Evolutionary conservation across 192 early-diverging fungal genomes (phyloP).

Genomic region (Haplosporangium gracile): DNA sequence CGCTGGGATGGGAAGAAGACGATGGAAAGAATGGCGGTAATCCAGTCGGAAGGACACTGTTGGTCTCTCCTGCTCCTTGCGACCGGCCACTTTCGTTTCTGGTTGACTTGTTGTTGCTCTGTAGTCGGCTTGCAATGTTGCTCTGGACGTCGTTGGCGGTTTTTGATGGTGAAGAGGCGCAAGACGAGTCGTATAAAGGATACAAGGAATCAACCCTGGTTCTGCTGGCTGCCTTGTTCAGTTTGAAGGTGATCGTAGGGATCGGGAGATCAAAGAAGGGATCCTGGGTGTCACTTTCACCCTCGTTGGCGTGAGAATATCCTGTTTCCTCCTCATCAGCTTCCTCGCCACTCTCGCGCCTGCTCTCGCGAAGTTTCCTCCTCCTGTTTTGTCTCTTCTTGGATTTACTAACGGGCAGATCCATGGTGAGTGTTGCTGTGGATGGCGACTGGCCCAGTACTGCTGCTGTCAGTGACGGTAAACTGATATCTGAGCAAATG

Average conservation of each 20-base stretch:
- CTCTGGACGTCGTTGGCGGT: constrained; percentile 21
- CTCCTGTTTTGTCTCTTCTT: constrained; percentile 15
- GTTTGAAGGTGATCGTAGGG: neutral
- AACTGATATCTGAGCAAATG: neutral
- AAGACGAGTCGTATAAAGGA: constrained; percentile 27
- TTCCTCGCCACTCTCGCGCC: neutral
- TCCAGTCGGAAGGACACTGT: neutral
- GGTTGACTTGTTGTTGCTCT: neutral
- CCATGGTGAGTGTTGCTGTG: neutral
- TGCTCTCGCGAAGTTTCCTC: constrained; percentile 1
- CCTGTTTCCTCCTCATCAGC: neutral
- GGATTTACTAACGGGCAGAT: neutral
- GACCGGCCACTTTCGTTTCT: neutral
- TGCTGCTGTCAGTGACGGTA: neutral
- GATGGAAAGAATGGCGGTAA: neutral
- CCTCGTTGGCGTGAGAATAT: neutral
- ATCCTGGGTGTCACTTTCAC: neutral
- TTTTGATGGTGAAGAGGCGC: constrained; percentile 34
- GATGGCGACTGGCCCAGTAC: neutral
- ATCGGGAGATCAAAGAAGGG: neutral
- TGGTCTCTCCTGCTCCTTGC: neutral
- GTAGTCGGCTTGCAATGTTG: constrained; percentile 26
- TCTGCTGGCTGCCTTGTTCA: neutral
- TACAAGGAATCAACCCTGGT: constrained; percentile 21
- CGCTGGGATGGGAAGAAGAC: neutral